A percentile compares a stretch with the other conserved stretches of the same genome.
These are phyloP conservation scores for Colletotrichum somersetense DNA, from an alignment of 2,329 filamentous ascomycete species.

Conservation along the genomic window DNA sequence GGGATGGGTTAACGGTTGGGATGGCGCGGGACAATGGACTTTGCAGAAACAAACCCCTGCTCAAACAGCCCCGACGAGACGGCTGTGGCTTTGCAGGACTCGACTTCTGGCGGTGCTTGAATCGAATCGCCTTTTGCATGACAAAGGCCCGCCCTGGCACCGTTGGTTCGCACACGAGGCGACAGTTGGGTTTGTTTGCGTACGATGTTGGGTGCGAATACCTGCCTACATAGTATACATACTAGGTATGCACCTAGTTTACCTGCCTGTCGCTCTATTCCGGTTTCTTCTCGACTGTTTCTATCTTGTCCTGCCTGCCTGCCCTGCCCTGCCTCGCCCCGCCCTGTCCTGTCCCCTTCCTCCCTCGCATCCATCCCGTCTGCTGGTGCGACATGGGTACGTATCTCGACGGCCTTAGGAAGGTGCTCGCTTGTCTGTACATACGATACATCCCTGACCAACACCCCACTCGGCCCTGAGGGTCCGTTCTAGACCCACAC, in stretches of 20 bases:
- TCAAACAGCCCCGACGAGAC: slow-evolving; percentile 26
- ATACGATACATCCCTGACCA: slow-evolving; percentile 1
- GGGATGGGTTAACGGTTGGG: slow-evolving; percentile 29
- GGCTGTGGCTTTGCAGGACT: slow-evolving; percentile 27
- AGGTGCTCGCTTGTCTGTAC: no score
- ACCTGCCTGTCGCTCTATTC: not conserved
- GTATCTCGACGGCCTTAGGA: not conserved
- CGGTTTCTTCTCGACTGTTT: not conserved
- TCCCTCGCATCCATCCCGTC: not conserved
- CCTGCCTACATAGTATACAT: no score
- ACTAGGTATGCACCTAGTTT: no score
- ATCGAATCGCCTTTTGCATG: slow-evolving; percentile 23
- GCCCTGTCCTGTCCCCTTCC: not conserved
- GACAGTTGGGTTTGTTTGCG: not conserved
- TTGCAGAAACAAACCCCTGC: slow-evolving; percentile 35
- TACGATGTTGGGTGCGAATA: no score
- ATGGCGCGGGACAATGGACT: slow-evolving; percentile 3
- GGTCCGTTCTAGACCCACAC: slow-evolving; percentile 26
- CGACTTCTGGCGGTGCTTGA: slow-evolving; percentile 13
- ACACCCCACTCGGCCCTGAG: not conserved
- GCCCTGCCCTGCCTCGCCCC: not conserved
- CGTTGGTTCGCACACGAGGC: slow-evolving; percentile 4
- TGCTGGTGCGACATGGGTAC: not conserved
- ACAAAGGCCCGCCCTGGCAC: slow-evolving; percentile 22
- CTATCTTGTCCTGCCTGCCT: no score